A percentile compares a stretch with the other conserved stretches of the same genome.
phyloP scores from a whole-genome alignment of 495 filamentous ascomycete genomes.

The Venustampulla echinocandica region DNA sequence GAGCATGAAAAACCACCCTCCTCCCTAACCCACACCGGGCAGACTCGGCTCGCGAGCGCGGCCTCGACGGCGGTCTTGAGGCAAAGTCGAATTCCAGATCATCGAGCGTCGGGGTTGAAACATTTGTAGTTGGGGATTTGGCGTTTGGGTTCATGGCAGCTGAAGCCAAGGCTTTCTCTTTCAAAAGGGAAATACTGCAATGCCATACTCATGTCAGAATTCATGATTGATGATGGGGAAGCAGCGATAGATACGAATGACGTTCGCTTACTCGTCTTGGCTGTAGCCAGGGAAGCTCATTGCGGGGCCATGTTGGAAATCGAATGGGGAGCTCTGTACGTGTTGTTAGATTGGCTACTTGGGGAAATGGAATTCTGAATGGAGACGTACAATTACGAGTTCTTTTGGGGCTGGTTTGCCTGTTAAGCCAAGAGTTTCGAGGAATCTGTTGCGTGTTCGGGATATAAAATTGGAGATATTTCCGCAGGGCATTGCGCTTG shows the following conservation, averaged over 20 bases:
- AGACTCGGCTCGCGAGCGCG: slow-evolving; percentile 4
- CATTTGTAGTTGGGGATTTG: neutral
- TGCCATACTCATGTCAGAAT: neutral
- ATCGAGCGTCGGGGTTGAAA: neutral
- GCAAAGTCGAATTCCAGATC: slow-evolving; percentile 8
- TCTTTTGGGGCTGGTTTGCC: neutral
- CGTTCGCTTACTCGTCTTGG: slow-evolving; percentile 17
- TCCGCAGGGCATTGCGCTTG: slow-evolving; percentile 3
- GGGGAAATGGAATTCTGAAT: neutral
- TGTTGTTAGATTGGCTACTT: neutral
- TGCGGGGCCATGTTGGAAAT: slow-evolving; percentile 19
- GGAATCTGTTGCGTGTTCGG: slow-evolving; percentile 11
- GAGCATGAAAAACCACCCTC: slow-evolving; percentile 5
- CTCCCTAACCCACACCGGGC: slow-evolving; percentile 8
- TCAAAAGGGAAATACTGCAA: slow-evolving; percentile 17
- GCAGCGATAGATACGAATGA: neutral
- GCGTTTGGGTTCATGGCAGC: slow-evolving; percentile 12
- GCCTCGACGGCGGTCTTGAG: neutral
- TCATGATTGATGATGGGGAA: neutral
- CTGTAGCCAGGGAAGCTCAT: slow-evolving; percentile 18
- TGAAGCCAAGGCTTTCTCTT: slow-evolving; percentile 20
- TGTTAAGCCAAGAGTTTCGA: slow-evolving; percentile 12
- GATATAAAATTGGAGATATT: slow-evolving; percentile 7
- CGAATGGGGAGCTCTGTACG: slow-evolving; percentile 11
- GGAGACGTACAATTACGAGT: slow-evolving; percentile 14